Evolutionary conservation across 2,329 filamentous ascomycete species (phyloP).

Genomic region (Davidsoniella australis): DNA sequence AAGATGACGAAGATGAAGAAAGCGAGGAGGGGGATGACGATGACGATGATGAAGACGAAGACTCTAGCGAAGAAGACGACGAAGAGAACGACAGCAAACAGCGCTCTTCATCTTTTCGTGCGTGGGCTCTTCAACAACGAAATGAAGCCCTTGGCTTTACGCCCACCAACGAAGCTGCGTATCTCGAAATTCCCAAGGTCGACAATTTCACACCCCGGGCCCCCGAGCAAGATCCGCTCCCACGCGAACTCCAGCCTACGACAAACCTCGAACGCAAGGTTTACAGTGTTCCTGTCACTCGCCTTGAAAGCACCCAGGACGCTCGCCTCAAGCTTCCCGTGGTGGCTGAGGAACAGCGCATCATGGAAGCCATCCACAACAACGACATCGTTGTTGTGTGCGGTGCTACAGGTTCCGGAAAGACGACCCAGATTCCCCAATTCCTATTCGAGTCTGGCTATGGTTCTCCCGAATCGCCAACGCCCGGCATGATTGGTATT

Average conservation of each 20-base stretch:
- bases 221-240: constrained; percentile 53
- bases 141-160: constrained; percentile 63
- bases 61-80: constrained; percentile 16
- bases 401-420: constrained; percentile 89
- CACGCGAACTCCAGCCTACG: constrained; percentile 46
- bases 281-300: constrained; percentile 54
- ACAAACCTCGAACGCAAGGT: constrained; percentile 49
- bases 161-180: constrained; percentile 26
- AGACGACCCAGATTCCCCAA: constrained; percentile 93
- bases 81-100: constrained; percentile 19
- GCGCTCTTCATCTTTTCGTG: constrained; percentile 60
- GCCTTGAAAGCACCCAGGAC: constrained; percentile 58
- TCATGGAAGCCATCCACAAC: constrained; percentile 95
- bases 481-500: constrained; percentile 81
- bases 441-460: constrained; percentile 92
- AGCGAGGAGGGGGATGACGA: constrained; percentile 17
- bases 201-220: constrained; percentile 49
- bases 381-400: constrained; percentile 82
- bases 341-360: constrained; percentile 85
- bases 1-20: constrained; percentile 15
- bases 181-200: constrained; percentile 36
- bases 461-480: constrained; percentile 58
- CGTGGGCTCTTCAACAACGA: constrained; percentile 75
- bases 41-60: neutral
- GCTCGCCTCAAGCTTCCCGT: constrained; percentile 69